These are phyloP conservation scores for Xerocomus potaroensis DNA, from an alignment of 768 basidiomycete genomes.

Conservation along the genomic window DNA sequence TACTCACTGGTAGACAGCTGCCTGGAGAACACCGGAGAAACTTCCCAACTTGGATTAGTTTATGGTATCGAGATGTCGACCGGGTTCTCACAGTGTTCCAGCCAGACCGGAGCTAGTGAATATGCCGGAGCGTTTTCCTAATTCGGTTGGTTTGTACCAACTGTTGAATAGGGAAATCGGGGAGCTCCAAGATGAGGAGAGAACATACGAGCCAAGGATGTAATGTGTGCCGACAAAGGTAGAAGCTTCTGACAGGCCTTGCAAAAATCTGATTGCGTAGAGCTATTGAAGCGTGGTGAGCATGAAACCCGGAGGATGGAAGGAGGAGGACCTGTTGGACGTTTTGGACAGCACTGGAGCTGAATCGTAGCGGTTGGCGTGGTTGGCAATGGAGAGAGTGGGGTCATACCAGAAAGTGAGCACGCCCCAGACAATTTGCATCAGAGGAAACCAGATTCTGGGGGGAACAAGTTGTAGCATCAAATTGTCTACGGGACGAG, in stretches of 20 bases:
- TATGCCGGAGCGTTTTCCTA: conserved; percentile 68
- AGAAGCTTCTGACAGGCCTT: conserved; percentile 68
- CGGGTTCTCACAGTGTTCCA: conserved; percentile 50
- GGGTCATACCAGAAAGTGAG: conserved; percentile 55
- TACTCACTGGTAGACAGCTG: conserved; percentile 53
- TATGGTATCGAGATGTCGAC: background rate
- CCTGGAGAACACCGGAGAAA: conserved; percentile 64
- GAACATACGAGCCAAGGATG: conserved; percentile 62
- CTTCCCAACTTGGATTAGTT: conserved; percentile 27
- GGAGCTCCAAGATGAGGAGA: background rate
- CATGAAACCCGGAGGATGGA: background rate
- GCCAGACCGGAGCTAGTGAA: conserved; percentile 62
- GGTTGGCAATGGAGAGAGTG: background rate
- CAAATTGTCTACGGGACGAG: too few species aligned
- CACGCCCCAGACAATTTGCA: conserved; percentile 63
- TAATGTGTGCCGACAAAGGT: conserved; percentile 77
- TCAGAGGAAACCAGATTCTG: too few species aligned
- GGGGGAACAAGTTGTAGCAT: too few species aligned
- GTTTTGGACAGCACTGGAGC: conserved; percentile 51
- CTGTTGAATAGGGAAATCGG: conserved; percentile 27
- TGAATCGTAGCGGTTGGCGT: conserved; percentile 20
- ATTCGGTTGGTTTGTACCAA: conserved; percentile 68
- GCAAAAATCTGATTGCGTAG: conserved; percentile 68
- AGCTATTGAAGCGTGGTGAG: conserved; percentile 36
- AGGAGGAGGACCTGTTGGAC: conserved; percentile 46